phyloP scores from a whole-genome alignment of 2,329 filamentous ascomycete genomes.

The Orbilia blumenaviensis region DNA sequence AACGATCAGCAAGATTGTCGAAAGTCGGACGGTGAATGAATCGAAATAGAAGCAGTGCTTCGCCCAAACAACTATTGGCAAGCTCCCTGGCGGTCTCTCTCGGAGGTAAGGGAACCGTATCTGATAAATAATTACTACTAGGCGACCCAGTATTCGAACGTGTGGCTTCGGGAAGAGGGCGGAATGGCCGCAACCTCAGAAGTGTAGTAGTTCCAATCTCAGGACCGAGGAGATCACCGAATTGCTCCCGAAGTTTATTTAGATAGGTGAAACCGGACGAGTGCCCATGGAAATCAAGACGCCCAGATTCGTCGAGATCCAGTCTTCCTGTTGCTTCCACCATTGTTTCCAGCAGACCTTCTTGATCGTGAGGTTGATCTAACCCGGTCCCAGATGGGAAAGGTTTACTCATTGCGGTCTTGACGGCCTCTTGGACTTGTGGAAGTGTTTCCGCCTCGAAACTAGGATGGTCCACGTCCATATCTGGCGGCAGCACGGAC shows the following conservation, averaged over 20 bases:
- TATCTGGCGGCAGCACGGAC: slow-evolving; percentile 80
- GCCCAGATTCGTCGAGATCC: slow-evolving; percentile 87
- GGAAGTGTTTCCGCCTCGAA: slow-evolving; percentile 72
- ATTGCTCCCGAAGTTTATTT: slow-evolving; percentile 84
- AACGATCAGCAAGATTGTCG: slow-evolving; percentile 76
- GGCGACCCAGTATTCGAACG: slow-evolving; percentile 72
- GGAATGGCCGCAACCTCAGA: slow-evolving; percentile 67
- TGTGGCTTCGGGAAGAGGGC: slow-evolving; percentile 71
- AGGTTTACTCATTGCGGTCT: slow-evolving; percentile 44
- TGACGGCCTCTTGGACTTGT: slow-evolving; percentile 41
- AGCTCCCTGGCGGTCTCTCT: slow-evolving; percentile 68
- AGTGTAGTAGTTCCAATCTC: slow-evolving; percentile 60
- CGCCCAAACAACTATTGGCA: slow-evolving; percentile 70
- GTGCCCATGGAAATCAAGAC: slow-evolving; percentile 94
- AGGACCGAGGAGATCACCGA: slow-evolving; percentile 77
- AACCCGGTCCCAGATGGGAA: slow-evolving; percentile 42
- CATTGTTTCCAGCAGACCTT: slow-evolving; percentile 88
- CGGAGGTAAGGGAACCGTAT: slow-evolving; percentile 54
- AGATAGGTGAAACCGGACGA: slow-evolving; percentile 93
- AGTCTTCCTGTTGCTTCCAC: slow-evolving; percentile 90
- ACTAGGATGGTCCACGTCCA: slow-evolving; percentile 84
- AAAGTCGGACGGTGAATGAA: slow-evolving; percentile 75
- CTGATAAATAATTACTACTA: slow-evolving; percentile 62
- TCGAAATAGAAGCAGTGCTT: slow-evolving; percentile 69
- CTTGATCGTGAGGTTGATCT: slow-evolving; percentile 66